Percentiles rank a stretch among this genome's conserved stretches.
Conservation (phyloP, 768 basidiomycete genomes). For the Psilocybe sp. region DNA sequence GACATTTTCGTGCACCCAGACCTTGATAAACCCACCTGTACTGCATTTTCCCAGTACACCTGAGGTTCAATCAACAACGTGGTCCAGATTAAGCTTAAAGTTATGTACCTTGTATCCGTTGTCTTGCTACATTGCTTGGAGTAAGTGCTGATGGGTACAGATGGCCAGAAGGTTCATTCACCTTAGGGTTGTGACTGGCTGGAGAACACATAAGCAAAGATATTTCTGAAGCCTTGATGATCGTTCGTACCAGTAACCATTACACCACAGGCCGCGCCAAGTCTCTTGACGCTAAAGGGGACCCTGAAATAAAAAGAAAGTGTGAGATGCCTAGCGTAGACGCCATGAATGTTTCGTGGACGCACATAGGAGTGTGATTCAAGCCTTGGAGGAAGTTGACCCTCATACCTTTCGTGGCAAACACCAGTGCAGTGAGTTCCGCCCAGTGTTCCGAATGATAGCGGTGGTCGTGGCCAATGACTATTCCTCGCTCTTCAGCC, state of each 20-base stretch:
- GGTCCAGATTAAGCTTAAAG: not conserved
- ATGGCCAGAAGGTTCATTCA: conserved; percentile 16
- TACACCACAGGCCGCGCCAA: conserved; percentile 76
- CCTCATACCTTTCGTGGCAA: conserved; percentile 60
- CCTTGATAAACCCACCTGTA: conserved; percentile 50
- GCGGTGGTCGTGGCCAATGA: conserved; percentile 86
- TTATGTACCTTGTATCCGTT: conserved; percentile 79
- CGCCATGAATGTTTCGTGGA: not conserved
- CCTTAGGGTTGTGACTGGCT: conserved; percentile 92
- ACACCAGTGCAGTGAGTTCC: conserved; percentile 66
- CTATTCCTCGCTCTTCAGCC: conserved; percentile 63
- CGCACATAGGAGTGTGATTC: conserved; percentile 80
- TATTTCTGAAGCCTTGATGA: conserved; percentile 1
- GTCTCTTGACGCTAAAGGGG: conserved; percentile 68
- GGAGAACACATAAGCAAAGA: not conserved
- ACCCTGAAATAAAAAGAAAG: conserved; percentile 44
- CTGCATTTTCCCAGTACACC: conserved; percentile 90
- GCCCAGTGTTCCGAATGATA: conserved; percentile 81
- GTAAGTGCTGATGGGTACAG: not conserved
- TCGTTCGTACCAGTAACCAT: conserved; percentile 82
- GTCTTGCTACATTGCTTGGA: conserved; percentile 50
- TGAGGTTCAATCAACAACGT: conserved; percentile 20
- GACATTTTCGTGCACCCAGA: not conserved
- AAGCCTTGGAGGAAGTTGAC: conserved; percentile 68
- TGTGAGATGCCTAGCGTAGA: not conserved